Conservation (phyloP, 768 basidiomycete genomes). For the Boletus rubropictus region DNA sequence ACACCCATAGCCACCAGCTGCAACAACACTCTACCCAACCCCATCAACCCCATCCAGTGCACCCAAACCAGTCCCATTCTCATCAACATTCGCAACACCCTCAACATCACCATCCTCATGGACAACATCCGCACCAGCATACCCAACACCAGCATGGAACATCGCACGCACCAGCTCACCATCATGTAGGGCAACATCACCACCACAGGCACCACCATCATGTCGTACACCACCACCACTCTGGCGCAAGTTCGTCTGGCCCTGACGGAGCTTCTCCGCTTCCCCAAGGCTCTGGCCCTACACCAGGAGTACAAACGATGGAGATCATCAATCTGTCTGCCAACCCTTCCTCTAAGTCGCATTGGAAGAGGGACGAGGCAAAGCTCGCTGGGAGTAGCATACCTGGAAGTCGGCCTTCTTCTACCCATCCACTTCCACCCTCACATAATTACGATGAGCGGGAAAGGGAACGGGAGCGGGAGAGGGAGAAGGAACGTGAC, state of each 20-base stretch:
- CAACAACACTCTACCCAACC: conserved; percentile 18
- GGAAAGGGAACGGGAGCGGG: conserved; percentile 19
- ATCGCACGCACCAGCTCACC: conserved; percentile 37
- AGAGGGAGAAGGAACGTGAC: conserved; percentile 38
- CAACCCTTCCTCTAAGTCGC: conserved; percentile 27
- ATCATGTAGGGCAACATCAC: conserved; percentile 46
- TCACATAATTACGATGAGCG: conserved; percentile 25
- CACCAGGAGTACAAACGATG: conserved; percentile 38
- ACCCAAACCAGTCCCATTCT: conserved; percentile 28
- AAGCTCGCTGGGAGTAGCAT: conserved; percentile 24
- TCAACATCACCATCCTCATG: conserved; percentile 18
- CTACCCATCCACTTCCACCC: conserved; percentile 32
- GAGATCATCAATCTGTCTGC: conserved; percentile 48
- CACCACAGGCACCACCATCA: conserved; percentile 40
- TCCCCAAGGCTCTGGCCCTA: conserved; percentile 33
- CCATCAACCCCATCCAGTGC: conserved; percentile 24
- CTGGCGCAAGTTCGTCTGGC: conserved; percentile 23
- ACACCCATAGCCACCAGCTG: conserved; percentile 33
- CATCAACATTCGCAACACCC: conserved; percentile 32
- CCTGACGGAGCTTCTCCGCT: conserved; percentile 27
- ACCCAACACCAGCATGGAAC: conserved; percentile 28
- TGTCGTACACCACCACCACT: conserved; percentile 47
- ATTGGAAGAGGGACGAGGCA: conserved; percentile 37
- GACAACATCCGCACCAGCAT: conserved; percentile 32
- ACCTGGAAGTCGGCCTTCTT: conserved; percentile 35